Evolutionary conservation across 768 basidiomycete genomes (phyloP).

Genomic region (Tylopilus rubrobrunneus): DNA sequence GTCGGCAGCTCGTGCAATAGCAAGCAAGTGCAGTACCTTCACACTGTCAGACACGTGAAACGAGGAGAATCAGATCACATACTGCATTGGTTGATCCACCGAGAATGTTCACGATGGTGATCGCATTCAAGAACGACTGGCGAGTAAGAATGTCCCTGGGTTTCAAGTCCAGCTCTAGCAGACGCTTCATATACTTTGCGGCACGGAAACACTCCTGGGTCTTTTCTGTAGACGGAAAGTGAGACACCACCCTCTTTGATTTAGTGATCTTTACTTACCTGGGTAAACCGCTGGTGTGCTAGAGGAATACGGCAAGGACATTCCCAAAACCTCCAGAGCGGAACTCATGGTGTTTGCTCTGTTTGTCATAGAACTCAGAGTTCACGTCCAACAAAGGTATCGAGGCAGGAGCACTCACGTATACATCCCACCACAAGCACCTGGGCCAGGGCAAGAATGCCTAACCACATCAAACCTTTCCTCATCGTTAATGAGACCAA

Average conservation of each 20-base stretch:
- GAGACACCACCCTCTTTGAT: neutral
- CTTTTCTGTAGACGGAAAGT: conserved; percentile 50
- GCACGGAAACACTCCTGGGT: conserved; percentile 77
- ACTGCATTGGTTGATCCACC: conserved; percentile 90
- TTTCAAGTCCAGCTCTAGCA: conserved; percentile 77
- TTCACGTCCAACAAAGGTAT: neutral
- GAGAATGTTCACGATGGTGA: conserved; percentile 71
- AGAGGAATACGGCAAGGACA: conserved; percentile 78
- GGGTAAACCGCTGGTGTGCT: conserved; percentile 72
- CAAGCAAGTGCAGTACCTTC: conserved; percentile 78
- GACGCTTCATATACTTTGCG: conserved; percentile 67
- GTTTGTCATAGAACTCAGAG: neutral
- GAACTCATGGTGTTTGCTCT: conserved; percentile 89
- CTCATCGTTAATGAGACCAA: conserved; percentile 76
- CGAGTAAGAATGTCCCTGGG: conserved; percentile 74
- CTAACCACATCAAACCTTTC: conserved; percentile 81
- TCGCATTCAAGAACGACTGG: conserved; percentile 77
- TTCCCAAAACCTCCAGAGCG: conserved; percentile 77
- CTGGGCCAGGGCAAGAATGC: conserved; percentile 81
- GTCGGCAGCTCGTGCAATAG: conserved; percentile 81
- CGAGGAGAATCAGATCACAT: conserved; percentile 18
- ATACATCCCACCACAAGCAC: conserved; percentile 87
- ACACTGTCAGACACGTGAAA: conserved; percentile 4
- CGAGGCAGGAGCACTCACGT: conserved; percentile 43
- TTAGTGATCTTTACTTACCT: conserved; percentile 35